Base-by-base conservation (phyloP, 2,329 filamentous ascomycete species). In the Colletotrichum cuscutae region DNA sequence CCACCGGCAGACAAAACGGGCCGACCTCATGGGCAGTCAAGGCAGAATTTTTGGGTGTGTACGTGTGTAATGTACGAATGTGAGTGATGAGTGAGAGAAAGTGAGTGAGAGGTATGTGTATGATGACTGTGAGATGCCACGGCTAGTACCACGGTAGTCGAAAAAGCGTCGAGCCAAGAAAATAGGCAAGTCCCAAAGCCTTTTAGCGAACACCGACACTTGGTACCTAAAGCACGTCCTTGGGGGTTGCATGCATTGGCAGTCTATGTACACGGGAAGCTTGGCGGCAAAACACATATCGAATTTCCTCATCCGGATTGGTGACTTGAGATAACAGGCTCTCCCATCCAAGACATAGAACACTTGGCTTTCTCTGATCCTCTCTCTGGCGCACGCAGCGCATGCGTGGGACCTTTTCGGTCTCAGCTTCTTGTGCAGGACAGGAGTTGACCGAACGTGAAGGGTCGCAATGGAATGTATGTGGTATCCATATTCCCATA, bases 321-420 rank as follows among this genome's bases (percentile, higher is more conserved):
- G 60, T 46, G 56, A 61, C 46, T 28, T 53, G 49, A 61, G 66
- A 70, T 65, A 70, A 65, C 60, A 70, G 26, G 66, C 70, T 72
- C 49, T 22, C 60, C 28, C 7, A 5, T 9, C 35, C 15, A 61
- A 65, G 59, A 56, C 65, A 53, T 22, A 37, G 24, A 54, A 30
- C 54, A 69, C 65, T 72, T 57, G 65, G 46, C 53, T 15, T 15
- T 56, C 46, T 71, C 65, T 60, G 22, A 26, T 26, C 54, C 37
- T 65, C 32, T 65, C 32, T 46, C 46, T 54, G 30, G 32, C 59
- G 54, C 42, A 65, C 65, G 26, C 24, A 26, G 32, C 59, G 54
- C 42, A 65, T 59, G 46, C 28, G 32, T 32, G 58, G 26, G 53
- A 49, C 24, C 22, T 22, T 24, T 62, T 24, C 12, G 60, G 60